Base-by-base conservation (phyloP, 441 rosid species). In the Syzygium malaccense region DNA sequence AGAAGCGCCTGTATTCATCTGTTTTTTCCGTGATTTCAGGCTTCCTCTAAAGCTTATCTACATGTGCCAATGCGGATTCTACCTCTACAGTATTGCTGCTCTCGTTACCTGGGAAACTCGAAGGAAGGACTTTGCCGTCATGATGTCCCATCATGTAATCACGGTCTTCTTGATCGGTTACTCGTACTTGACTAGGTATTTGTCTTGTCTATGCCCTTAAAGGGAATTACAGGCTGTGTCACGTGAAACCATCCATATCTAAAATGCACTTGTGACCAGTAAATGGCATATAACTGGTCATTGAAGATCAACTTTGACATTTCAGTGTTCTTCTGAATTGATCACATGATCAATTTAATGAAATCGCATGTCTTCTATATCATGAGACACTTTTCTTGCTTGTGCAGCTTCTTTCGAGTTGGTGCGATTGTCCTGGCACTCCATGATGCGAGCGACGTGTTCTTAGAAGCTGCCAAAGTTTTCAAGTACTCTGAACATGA, bases 51-150 rank as follows among this genome's bases (percentile, higher is more conserved):
- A 86, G 86, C 75, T 58, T 53, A 41, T 89, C 49, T 89, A 89
- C 32, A 80, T 89, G 80, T 80, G 62, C 86, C 87, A 55, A 45
- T 80, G 87, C 41, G 90, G 90, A 87, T 89, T 89, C 75, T 89
- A 89, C 90, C 83, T 66, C 19, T 89, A 89, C 48, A 62, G 87
- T 25, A 86, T 89, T 51, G 71, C 84, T 60, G 90, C 90, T 20
- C 60, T 89, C 20, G 33, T 89, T n/a, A 85, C 86, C 80, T 89
- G 90, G 90, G 90, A 89, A 86, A 89, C 90, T 26, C 56, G 90
- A 83, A 85, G 90, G 37, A 85, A 80, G 41, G 90, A 89, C 28
- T 71, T 89, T 49, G 7, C 54, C 8, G 86, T 89, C 48, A 62
- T 86, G 54, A 89, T 89, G 90, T 33, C 90, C 49, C 90, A 89